Evolutionary conservation across 805 yeast genomes (phyloP).

Genomic region (Candida endomychidarum): DNA sequence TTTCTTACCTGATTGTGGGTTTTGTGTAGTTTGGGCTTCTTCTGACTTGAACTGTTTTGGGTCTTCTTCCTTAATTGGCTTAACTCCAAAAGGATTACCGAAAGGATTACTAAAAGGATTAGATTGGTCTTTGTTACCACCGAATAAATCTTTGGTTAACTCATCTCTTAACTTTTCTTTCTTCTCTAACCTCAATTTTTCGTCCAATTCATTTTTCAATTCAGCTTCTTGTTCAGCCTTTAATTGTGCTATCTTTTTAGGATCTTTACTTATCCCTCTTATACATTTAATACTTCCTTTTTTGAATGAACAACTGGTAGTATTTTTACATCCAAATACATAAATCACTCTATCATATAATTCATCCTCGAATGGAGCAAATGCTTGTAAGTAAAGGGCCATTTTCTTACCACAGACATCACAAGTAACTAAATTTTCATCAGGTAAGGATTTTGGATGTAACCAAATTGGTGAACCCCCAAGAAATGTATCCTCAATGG

Average conservation of each 20-base stretch:
- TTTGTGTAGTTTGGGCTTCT: conserved; percentile 1
- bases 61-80: conserved; percentile 15
- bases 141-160: conserved; percentile 42
- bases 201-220: conserved; percentile 34
- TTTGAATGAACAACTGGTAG: conserved; percentile 57
- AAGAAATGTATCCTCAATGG: conserved; percentile 68
- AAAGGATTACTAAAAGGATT: conserved; percentile 40
- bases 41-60: background rate
- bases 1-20: conserved; percentile 10
- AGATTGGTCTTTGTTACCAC: too few relatives aligned
- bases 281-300: conserved; percentile 73
- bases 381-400: conserved; percentile 75
- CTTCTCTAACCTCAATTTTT: conserved; percentile 42
- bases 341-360: conserved; percentile 81
- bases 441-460: conserved; percentile 57
- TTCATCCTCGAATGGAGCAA: conserved; percentile 70
- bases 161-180: conserved; percentile 39
- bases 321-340: conserved; percentile 69
- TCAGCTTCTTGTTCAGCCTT: conserved; percentile 33
- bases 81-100: conserved; percentile 19
- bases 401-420: conserved; percentile 60
- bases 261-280: conserved; percentile 71
- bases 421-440: conserved; percentile 55
- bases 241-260: conserved; percentile 41
- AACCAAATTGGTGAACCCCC: conserved; percentile 78